Percentiles rank a stretch among this genome's conserved stretches.
These are phyloP conservation scores for Candolleomyces efflorescens DNA, from an alignment of 768 basidiomycete genomes.

Conservation along the genomic window DNA sequence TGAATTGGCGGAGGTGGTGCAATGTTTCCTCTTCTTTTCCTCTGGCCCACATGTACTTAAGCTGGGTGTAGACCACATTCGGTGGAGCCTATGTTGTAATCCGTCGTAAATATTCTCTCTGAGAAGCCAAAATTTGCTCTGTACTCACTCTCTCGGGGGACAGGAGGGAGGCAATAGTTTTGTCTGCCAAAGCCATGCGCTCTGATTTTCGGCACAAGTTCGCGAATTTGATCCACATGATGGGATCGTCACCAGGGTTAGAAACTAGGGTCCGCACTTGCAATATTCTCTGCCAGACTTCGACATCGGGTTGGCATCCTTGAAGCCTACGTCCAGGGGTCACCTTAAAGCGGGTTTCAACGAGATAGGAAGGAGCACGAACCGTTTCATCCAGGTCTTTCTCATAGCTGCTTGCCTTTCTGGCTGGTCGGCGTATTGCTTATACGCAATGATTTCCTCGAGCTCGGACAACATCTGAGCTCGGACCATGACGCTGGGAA, in stretches of 20 bases:
- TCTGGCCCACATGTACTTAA: slow-evolving; percentile 94
- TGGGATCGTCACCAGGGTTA: slow-evolving; percentile 88
- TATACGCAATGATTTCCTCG: slow-evolving; percentile 96
- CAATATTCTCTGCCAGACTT: slow-evolving; percentile 97
- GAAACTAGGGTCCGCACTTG: slow-evolving; percentile 94
- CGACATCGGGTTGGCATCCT: slow-evolving; percentile 97
- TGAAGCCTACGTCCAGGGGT: slow-evolving; percentile 53
- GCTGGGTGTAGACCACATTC: slow-evolving; percentile 91
- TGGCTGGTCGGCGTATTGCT: slow-evolving; percentile 90
- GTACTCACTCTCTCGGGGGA: slow-evolving; percentile 61
- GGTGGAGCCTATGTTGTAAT: slow-evolving; percentile 72
- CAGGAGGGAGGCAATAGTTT: slow-evolving; percentile 90
- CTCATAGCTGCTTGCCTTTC: slow-evolving; percentile 88
- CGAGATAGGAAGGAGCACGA: slow-evolving; percentile 11
- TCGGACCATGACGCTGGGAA: slow-evolving; percentile 82
- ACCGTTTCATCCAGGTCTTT: slow-evolving; percentile 98
- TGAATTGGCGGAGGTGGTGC: slow-evolving; percentile 79
- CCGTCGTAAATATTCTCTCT: slow-evolving; percentile 39
- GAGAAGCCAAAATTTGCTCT: neutral
- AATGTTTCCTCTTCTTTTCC: slow-evolving; percentile 76
- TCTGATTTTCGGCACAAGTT: slow-evolving; percentile 96
- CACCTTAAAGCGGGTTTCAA: neutral
- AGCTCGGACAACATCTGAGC: slow-evolving; percentile 98
- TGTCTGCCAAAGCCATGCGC: slow-evolving; percentile 92
- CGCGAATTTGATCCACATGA: slow-evolving; percentile 99